A percentile compares a stretch with the other conserved stretches of the same genome.
Conservation (phyloP, 179 eudicot genomes). For the Spergularia azorica region DNA sequence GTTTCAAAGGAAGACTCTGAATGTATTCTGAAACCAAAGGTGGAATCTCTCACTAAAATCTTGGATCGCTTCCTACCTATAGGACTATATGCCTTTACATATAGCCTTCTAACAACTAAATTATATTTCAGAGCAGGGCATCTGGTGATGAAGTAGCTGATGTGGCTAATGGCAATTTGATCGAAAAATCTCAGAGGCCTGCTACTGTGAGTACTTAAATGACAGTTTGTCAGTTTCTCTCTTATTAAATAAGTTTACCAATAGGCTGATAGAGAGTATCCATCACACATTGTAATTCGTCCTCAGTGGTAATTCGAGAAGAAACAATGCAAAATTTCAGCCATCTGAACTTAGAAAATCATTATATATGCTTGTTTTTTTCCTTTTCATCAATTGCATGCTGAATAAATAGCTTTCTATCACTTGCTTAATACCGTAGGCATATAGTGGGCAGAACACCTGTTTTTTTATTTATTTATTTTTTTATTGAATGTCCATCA, state of each 20-base stretch:
- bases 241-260: background rate
- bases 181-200: slow-evolving; percentile 12
- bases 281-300: too few relatives aligned
- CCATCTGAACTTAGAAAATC: too few relatives aligned
- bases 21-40: slow-evolving; percentile 13
- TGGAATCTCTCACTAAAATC: slow-evolving; percentile 8
- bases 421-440: too few relatives aligned
- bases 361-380: too few relatives aligned
- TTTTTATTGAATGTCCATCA: too few relatives aligned
- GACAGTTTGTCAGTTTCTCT: background rate
- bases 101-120: slow-evolving; percentile 7
- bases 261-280: background rate
- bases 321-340: too few relatives aligned
- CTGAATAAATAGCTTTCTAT: too few relatives aligned
- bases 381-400: too few relatives aligned
- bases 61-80: slow-evolving; percentile 12
- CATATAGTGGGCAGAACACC: too few relatives aligned
- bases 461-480: too few relatives aligned
- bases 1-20: slow-evolving; percentile 15
- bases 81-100: slow-evolving; percentile 11
- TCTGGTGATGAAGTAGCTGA: slow-evolving; percentile 4
- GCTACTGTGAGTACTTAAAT: slow-evolving; percentile 17
- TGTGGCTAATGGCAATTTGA: slow-evolving; percentile 6
- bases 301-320: too few relatives aligned
- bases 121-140: slow-evolving; percentile 11